These are phyloP conservation scores for Juncus inflexus DNA, from an alignment of 176 grass and related monocot genomes.

Conservation along the genomic window DNA sequence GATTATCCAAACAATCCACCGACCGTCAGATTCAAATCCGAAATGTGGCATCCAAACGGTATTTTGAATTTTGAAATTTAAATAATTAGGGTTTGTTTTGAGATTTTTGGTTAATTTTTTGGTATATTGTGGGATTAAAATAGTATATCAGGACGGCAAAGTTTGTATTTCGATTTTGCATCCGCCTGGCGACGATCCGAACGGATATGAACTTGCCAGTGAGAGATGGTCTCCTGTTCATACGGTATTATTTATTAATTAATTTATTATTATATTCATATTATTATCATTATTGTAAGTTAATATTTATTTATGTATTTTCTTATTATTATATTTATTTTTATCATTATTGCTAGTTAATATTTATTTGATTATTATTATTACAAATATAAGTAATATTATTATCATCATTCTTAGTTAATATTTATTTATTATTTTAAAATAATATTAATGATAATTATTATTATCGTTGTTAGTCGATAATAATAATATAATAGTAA, in stretches of 20 bases:
- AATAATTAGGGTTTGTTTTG: background rate
- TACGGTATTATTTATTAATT: constrained; percentile 47
- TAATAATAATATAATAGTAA: background rate
- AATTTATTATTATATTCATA: background rate
- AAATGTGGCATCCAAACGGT: constrained; percentile 99
- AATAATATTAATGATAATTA: too few relatives aligned
- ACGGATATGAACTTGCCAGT: constrained; percentile 91
- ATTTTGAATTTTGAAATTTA: constrained; percentile 5
- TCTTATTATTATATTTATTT: too few relatives aligned
- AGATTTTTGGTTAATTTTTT: constrained; percentile 2
- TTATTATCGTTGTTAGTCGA: too few relatives aligned
- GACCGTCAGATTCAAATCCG: constrained; percentile 84
- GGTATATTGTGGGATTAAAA: constrained; percentile 20
- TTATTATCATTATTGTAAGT: background rate
- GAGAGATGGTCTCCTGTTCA: constrained; percentile 90
- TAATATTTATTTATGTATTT: too few relatives aligned
- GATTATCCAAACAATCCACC: constrained; percentile 95
- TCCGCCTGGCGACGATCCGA: constrained; percentile 91
- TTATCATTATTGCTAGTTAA: too few relatives aligned
- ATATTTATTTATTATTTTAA: too few relatives aligned
- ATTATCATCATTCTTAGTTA: too few relatives aligned
- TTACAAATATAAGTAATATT: too few relatives aligned
- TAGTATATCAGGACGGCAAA: constrained; percentile 83
- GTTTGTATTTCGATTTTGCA: constrained; percentile 96
- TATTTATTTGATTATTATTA: too few relatives aligned